Evolutionary conservation across 1,284 basidiomycete genomes (phyloP).

Genomic region (Fomitopsis palustris): DNA sequence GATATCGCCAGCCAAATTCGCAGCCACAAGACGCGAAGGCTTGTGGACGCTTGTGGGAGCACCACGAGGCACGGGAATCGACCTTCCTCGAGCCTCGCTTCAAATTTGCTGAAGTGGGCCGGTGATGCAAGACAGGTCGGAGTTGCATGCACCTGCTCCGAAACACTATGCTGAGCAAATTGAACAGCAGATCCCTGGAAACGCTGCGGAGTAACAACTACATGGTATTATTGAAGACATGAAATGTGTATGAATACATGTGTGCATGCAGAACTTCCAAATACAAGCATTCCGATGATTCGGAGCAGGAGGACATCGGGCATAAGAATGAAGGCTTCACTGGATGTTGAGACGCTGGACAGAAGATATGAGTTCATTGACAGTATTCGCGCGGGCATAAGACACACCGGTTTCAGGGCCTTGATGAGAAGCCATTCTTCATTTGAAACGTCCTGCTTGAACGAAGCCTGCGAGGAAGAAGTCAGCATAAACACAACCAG

Average conservation of each 20-base stretch:
- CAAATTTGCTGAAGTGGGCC: too few relatives aligned
- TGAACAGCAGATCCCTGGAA: too few relatives aligned
- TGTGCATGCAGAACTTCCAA: neutral
- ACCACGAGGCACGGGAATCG: too few relatives aligned
- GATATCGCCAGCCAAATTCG: too few relatives aligned
- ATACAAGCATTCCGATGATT: neutral
- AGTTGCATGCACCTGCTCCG: too few relatives aligned
- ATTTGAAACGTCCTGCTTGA: constrained; percentile 86
- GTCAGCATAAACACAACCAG: neutral
- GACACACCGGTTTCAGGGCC: constrained; percentile 79
- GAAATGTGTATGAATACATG: constrained; percentile 1
- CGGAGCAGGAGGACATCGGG: neutral
- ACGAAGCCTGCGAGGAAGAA: constrained; percentile 57
- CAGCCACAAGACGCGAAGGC: too few relatives aligned
- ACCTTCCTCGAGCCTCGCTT: too few relatives aligned
- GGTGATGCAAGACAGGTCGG: too few relatives aligned
- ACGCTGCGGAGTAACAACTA: neutral
- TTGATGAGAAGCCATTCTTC: constrained; percentile 97
- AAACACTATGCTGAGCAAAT: too few relatives aligned
- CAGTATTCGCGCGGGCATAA: constrained; percentile 3
- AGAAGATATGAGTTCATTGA: neutral
- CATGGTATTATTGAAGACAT: neutral
- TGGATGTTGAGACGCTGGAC: constrained; percentile 45
- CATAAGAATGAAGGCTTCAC: constrained; percentile 22
- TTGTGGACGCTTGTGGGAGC: too few relatives aligned